Base-by-base conservation (phyloP, 2,329 filamentous ascomycete species). In the Malbranchea zuffiana region DNA sequence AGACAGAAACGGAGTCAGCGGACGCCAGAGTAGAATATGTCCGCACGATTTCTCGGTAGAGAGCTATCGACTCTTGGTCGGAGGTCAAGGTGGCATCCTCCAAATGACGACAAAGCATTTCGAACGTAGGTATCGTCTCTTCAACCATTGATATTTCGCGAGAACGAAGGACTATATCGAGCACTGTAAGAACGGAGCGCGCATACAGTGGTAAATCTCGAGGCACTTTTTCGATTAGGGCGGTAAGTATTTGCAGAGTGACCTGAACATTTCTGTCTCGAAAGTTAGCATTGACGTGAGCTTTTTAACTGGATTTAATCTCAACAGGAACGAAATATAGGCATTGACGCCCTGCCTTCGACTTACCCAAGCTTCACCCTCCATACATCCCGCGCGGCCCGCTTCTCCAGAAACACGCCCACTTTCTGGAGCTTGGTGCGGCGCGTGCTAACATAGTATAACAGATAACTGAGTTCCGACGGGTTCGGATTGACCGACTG, bases 361-460 rank as follows among this genome's bases (percentile, higher is more conserved):
- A 66, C 72, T 53, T 67, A 92, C 82, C 87, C 87, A 55, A 90
- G 83, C 54, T 85, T 79, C 59, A 77, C 74, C 55, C 83, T 82
- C 76, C 81, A 92, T 47, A 95, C 85, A 67, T 98, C 90, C 54
- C 78, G 80, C 44, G 82, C 82, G 15, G 85, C 90, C 67, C 88
- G 85, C 69, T 88, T 92, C 66, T 96, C 87, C 47, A 98, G 71
- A 56, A 95, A 98, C 50, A 78, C 78, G 59, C 85, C 86, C 48
- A 98, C 87, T 65, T 98, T 98, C 54, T 90, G 84, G 50, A 96
- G 78, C 71, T 96, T 98, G 62, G 83, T 88, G 47, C 85, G 79
- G 43, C 88, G 83, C 50, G 87, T 94, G 56, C 83, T 92, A 44
- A 84, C 86, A 68, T 98, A 96, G 71, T 93, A 96, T 37, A 96